phyloP scores from a whole-genome alignment of 352 stramenopile species.

The Blastocystis hominis region DNA sequence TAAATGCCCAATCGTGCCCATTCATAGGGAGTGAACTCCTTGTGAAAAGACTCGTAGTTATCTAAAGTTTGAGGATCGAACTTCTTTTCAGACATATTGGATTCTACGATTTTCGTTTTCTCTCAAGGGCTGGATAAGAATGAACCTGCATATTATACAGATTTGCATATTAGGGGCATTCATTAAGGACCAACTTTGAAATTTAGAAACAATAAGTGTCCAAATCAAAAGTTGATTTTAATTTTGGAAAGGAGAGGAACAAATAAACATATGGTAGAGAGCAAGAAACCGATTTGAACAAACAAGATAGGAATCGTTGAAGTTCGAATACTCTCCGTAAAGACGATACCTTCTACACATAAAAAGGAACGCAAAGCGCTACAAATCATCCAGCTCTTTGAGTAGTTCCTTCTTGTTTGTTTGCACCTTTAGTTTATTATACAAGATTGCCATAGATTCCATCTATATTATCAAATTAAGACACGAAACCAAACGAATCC shows the following conservation, averaged over 20 bases:
- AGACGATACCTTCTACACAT: background rate
- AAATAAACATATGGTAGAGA: background rate
- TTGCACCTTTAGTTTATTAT: background rate
- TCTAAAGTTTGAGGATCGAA: constrained; percentile 44
- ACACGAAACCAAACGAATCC: background rate
- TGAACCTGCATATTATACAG: too few relatives aligned
- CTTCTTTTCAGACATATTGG: background rate
- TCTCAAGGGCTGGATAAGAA: too few relatives aligned
- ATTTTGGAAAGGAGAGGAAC: background rate
- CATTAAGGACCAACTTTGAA: too few relatives aligned
- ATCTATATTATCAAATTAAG: background rate
- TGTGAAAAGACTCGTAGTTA: constrained; percentile 52
- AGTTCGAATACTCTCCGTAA: background rate
- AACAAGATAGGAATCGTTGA: background rate
- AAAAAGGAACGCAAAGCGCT: background rate
- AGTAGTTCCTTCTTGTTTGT: background rate
- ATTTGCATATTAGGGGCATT: too few relatives aligned
- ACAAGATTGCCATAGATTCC: background rate
- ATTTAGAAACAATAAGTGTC: too few relatives aligned
- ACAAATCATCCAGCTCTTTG: background rate
- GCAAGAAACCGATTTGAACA: background rate
- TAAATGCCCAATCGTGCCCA: background rate
- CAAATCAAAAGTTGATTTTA: background rate
- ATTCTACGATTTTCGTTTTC: background rate
- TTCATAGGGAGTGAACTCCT: constrained; percentile 1